phyloP scores from a whole-genome alignment of 106 monocot genomes.

The Dactylorhiza incarnata region DNA sequence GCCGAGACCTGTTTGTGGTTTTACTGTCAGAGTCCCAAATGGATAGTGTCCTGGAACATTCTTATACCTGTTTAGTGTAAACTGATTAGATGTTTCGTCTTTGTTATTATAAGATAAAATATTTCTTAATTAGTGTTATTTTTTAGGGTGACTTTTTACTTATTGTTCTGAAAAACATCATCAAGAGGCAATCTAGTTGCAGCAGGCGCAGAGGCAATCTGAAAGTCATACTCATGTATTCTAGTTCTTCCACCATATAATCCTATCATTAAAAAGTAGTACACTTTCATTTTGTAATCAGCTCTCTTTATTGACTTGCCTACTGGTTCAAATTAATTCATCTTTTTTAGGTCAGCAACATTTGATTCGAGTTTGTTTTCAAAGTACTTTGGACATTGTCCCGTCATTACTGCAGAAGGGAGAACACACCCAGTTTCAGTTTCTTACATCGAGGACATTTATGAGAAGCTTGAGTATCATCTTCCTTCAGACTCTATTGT shows the following conservation, averaged over 20 bases:
- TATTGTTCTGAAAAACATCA: conserved; percentile 69
- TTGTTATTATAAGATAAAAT: neutral
- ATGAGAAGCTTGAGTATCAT: conserved; percentile 71
- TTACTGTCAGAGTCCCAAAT: neutral
- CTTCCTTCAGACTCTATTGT: conserved; percentile 84
- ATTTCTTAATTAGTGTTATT: neutral
- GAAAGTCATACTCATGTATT: conserved; percentile 98
- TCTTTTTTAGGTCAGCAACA: conserved; percentile 75
- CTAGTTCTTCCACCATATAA: neutral
- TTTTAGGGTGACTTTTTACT: conserved; percentile 94
- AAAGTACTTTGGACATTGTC: conserved; percentile 81
- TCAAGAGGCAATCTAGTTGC: conserved; percentile 46
- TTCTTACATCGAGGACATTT: conserved; percentile 82
- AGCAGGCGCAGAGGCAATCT: conserved; percentile 40
- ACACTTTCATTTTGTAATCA: neutral
- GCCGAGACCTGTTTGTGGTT: neutral
- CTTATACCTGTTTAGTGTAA: neutral
- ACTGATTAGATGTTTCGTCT: neutral
- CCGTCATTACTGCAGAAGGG: conserved; percentile 78
- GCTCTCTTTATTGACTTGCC: neutral
- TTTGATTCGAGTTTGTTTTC: conserved; percentile 77
- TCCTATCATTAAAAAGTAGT: neutral
- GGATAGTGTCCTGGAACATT: neutral
- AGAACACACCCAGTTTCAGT: conserved; percentile 88
- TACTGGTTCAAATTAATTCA: neutral